Evolutionary conservation across 768 basidiomycete species (phyloP).

Genomic region (Tremella mesenterica): DNA sequence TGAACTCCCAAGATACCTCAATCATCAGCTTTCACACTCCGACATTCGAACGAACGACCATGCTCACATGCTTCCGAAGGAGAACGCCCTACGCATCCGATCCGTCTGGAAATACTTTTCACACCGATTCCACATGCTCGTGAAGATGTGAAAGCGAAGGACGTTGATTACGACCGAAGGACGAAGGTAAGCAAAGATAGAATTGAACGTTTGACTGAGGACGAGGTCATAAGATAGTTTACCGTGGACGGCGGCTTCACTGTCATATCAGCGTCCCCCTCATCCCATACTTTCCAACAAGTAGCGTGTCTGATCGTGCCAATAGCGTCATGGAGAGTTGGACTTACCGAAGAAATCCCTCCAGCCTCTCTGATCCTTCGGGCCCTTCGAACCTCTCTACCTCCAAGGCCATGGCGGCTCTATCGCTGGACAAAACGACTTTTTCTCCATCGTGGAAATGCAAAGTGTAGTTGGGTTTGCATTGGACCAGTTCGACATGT

Average conservation of each 20-base stretch:
- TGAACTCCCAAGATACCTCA: constrained; percentile 43
- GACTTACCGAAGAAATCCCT: constrained; percentile 37
- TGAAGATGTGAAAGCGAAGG: constrained; percentile 42
- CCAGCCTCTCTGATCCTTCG: constrained; percentile 43
- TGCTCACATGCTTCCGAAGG: constrained; percentile 47
- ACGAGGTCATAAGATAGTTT: constrained; percentile 46
- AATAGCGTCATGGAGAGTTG: background rate
- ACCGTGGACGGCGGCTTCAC: constrained; percentile 43
- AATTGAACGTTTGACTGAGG: constrained; percentile 45
- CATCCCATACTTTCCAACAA: background rate
- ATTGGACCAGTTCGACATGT: constrained; percentile 46
- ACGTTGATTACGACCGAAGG: constrained; percentile 43
- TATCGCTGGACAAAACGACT: constrained; percentile 44
- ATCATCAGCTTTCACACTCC: background rate
- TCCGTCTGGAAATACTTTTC: constrained; percentile 43
- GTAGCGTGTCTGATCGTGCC: background rate
- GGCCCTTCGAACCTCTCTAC: constrained; percentile 46
- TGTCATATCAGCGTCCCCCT: background rate
- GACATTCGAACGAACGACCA: background rate
- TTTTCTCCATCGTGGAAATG: constrained; percentile 47
- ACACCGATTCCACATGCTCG: constrained; percentile 37
- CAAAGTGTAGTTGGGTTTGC: constrained; percentile 47
- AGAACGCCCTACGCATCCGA: constrained; percentile 45
- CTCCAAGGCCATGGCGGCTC: constrained; percentile 43
- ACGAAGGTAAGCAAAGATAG: constrained; percentile 41